Conservation (phyloP, 1,139 yeast species). For the Yamadazyma dushanensis region DNA sequence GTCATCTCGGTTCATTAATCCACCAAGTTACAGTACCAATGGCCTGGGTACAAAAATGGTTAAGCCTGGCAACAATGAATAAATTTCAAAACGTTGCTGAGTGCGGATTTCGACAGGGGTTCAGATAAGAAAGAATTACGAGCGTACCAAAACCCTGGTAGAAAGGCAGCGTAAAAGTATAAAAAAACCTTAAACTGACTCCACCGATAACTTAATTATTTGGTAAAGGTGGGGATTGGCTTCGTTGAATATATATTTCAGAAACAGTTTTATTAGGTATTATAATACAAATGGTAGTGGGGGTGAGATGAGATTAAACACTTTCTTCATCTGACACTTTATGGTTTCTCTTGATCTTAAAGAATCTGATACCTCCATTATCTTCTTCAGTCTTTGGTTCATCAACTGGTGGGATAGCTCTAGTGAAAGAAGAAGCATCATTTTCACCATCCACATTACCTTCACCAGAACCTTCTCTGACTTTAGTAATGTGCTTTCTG, state of each 20-base stretch:
- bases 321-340: slow-evolving; percentile 62
- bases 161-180: no score
- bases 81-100: slow-evolving; percentile 4
- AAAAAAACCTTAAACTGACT: no score
- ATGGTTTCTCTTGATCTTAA: slow-evolving; percentile 71
- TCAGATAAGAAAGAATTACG: not conserved
- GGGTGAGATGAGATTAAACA: slow-evolving; percentile 31
- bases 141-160: no score
- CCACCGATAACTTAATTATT: no score
- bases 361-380: slow-evolving; percentile 71
- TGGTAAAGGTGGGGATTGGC: no score
- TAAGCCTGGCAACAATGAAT: not conserved
- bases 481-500: slow-evolving; percentile 43
- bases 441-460: slow-evolving; percentile 19
- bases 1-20: slow-evolving; percentile 6
- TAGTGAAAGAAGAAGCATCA: slow-evolving; percentile 50
- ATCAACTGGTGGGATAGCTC: slow-evolving; percentile 32
- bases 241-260: no score
- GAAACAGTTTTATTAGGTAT: no score
- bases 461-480: slow-evolving; percentile 23
- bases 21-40: not conserved
- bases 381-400: slow-evolving; percentile 37
- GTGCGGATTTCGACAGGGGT: slow-evolving; percentile 2
- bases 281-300: no score
- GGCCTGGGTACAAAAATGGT: not conserved